A percentile compares a stretch with the other conserved stretches of the same genome.
Evolutionary conservation across 2,329 filamentous ascomycete genomes (phyloP).

Genomic region (Cladophialophora carrionii): DNA sequence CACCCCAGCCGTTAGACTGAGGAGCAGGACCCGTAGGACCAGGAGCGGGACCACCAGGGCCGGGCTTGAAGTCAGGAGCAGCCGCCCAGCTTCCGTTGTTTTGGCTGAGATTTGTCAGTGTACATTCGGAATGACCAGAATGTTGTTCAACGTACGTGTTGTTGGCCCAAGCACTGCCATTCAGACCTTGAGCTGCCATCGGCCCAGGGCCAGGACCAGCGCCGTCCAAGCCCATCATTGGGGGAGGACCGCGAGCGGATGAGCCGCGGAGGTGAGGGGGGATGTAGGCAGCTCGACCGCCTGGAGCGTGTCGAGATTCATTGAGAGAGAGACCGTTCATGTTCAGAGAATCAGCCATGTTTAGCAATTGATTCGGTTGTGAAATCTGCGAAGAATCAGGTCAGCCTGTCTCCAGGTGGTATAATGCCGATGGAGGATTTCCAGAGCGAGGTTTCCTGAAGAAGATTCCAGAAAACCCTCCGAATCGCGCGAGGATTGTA

Average conservation of each 20-base stretch:
- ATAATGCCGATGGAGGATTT: background rate
- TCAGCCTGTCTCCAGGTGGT: slow-evolving; percentile 1
- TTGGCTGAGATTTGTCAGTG: slow-evolving; percentile 16
- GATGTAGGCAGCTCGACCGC: slow-evolving; percentile 63
- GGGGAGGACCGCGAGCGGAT: slow-evolving; percentile 41
- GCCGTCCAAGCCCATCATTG: slow-evolving; percentile 44
- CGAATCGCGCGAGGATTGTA: background rate
- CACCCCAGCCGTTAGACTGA: slow-evolving; percentile 38
- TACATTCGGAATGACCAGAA: background rate
- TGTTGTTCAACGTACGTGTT: slow-evolving; percentile 30
- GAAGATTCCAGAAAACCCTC: slow-evolving; percentile 8
- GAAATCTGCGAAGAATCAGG: slow-evolving; percentile 12
- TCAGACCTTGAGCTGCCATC: slow-evolving; percentile 39
- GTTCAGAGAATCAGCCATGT: slow-evolving; percentile 60
- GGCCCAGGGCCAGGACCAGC: slow-evolving; percentile 38
- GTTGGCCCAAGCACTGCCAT: slow-evolving; percentile 44
- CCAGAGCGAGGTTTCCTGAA: slow-evolving; percentile 1
- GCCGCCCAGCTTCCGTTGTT: slow-evolving; percentile 55
- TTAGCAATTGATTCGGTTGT: slow-evolving; percentile 17
- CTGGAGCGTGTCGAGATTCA: slow-evolving; percentile 63
- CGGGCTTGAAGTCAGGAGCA: slow-evolving; percentile 60
- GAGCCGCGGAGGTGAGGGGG: slow-evolving; percentile 64
- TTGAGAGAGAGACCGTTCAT: slow-evolving; percentile 62
- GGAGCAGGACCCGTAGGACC: slow-evolving; percentile 21
- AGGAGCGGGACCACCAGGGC: slow-evolving; percentile 42